Base-by-base conservation (phyloP, 1,284 basidiomycete species). In the Tilletiaria anomala region DNA sequence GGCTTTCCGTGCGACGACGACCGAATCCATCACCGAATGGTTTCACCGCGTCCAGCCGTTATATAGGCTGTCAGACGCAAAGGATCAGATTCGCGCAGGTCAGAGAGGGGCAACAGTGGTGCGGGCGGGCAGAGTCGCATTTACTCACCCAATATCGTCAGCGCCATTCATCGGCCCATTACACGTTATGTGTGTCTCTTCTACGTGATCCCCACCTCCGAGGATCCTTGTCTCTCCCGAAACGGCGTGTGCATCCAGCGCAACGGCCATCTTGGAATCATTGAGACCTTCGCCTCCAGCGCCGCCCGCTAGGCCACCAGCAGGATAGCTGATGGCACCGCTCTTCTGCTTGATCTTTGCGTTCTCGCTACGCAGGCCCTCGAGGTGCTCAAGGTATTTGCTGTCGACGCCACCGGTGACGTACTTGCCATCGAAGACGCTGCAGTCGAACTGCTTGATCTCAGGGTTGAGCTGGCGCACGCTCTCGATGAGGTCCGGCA, bases 391-490 rank as follows among this genome's bases (percentile, higher is more conserved):
- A 37, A 99, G 74, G 71, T 97, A 97, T 39, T 68, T 73, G 54
- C n/a, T 82, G 56, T 87, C 80, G 19, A 99, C 83, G n/a, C 83
- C 83, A 22, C 93, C 91, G 1, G 93, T 97, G 41, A 96, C 78
- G 68, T 99, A 99, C 65, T 91, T 77, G 41, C 93, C 93, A 18
- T 85, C 87, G 70, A 97, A 99, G 32, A 99, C 91, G 12, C 89
- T 94, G 70, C 89, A 96, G 67, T 99, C 93, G 60, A 97, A 96
- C 16, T 73, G 70, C 44, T 72, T 69, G 61, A 99, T 82, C 12
- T 70, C 69, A 0, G 80, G 76, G 69, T 94, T 97, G 69, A 93
- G 78, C 58, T 83, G 78, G 40, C 79, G 75, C 47, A 94, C 89
- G n/a, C 85, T 84, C 26, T 78, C 69, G 50, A 93, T 73, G 46